Conservation (phyloP, 805 yeast species). For the Hanseniaspora lachancei region DNA sequence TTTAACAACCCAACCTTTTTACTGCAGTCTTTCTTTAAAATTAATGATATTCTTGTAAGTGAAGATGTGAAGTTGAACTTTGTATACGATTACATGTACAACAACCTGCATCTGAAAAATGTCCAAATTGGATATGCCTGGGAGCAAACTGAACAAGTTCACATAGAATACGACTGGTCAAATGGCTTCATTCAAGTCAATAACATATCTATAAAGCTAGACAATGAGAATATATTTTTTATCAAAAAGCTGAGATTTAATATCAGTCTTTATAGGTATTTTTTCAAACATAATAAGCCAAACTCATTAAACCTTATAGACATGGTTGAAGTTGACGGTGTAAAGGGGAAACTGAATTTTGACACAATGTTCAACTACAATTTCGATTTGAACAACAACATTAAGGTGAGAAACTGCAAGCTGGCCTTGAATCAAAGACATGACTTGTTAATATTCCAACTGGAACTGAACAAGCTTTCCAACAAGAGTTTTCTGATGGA, state of each 20-base stretch:
- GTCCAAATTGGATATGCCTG: neutral
- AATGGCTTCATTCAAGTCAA: conserved; percentile 3
- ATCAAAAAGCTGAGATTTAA: conserved; percentile 22
- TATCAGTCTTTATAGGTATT: conserved; percentile 20
- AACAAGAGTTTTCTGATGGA: conserved; percentile 49
- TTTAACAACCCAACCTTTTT: conserved; percentile 15
- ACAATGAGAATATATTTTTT: neutral
- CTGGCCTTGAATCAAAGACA: conserved; percentile 14
- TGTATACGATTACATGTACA: neutral
- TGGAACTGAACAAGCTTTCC: conserved; percentile 50
- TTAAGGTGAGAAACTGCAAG: conserved; percentile 4
- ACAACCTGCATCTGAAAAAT: neutral
- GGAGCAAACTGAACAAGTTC: neutral
- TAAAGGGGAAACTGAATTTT: conserved; percentile 1
- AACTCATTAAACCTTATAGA: neutral
- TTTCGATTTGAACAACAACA: neutral
- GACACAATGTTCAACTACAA: neutral
- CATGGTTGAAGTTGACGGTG: conserved; percentile 2
- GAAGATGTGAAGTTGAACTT: neutral
- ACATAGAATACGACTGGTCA: conserved; percentile 1
- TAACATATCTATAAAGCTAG: neutral
- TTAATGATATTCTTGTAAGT: neutral
- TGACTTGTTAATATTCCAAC: conserved; percentile 46
- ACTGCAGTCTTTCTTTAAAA: neutral
- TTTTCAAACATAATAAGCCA: conserved; percentile 11